These are phyloP conservation scores for Xylaria flabelliformis DNA, from an alignment of 495 filamentous ascomycete genomes.

Conservation along the genomic window DNA sequence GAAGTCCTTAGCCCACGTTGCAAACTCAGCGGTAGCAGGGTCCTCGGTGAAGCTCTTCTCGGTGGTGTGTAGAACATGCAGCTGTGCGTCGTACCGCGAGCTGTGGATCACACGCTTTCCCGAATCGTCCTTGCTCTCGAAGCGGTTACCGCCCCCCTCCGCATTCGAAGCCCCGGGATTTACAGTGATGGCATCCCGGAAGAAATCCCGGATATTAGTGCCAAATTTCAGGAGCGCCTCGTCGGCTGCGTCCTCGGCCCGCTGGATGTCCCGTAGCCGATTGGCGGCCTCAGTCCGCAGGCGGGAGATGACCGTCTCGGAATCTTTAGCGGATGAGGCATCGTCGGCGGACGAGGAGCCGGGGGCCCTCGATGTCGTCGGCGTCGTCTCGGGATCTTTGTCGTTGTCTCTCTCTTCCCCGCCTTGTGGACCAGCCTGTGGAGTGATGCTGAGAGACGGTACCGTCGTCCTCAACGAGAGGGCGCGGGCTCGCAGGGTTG, in stretches of 20 bases:
- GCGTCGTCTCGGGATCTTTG: conserved; percentile 46
- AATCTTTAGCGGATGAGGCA: conserved; percentile 58
- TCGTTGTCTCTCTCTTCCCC: conserved; percentile 44
- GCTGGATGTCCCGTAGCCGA: conserved; percentile 87
- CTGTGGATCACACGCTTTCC: conserved; percentile 91
- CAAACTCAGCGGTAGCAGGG: conserved; percentile 75
- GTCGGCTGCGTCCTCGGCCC: conserved; percentile 96
- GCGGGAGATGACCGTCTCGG: conserved; percentile 81
- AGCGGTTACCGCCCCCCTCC: conserved; percentile 65
- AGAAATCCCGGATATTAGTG: conserved; percentile 85
- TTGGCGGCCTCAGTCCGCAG: conserved; percentile 82
- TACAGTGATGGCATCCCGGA: conserved; percentile 89
- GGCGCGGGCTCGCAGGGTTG: conserved; percentile 73
- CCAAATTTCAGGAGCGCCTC: conserved; percentile 95
- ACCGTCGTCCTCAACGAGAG: conserved; percentile 68
- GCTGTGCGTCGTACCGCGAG: conserved; percentile 91
- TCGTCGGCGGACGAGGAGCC: conserved; percentile 54
- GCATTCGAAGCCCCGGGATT: conserved; percentile 60
- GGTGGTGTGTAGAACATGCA: conserved; percentile 91
- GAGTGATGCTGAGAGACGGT: conserved; percentile 25
- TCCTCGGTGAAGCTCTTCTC: conserved; percentile 85
- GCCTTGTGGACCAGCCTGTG: conserved; percentile 6
- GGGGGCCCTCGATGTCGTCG: conserved; percentile 47
- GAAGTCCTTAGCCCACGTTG: conserved; percentile 75
- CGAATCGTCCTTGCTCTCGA: conserved; percentile 89